These are phyloP conservation scores for Arthrinium phaeospermum DNA, from an alignment of 2,329 filamentous ascomycete species.

Conservation along the genomic window DNA sequence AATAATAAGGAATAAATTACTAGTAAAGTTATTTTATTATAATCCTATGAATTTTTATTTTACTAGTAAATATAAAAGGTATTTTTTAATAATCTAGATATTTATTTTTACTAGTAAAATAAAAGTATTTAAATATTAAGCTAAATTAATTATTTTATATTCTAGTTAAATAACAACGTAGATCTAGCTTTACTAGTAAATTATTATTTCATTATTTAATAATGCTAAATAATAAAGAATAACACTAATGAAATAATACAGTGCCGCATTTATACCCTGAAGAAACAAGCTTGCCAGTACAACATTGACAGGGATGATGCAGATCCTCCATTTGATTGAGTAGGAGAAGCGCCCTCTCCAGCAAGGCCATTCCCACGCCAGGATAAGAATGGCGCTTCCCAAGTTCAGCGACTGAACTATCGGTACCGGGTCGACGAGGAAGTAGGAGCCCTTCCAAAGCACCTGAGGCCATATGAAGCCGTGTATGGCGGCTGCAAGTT, in stretches of 20 bases:
- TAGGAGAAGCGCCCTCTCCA: neutral
- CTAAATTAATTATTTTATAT: neutral
- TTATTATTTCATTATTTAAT: neutral
- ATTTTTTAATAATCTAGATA: too few species aligned
- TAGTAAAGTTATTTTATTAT: too few species aligned
- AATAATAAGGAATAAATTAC: neutral
- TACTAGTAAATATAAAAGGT: neutral
- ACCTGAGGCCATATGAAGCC: slow-evolving; percentile 19
- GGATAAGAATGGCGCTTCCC: neutral
- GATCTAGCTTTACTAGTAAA: too few species aligned
- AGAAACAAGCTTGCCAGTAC: neutral
- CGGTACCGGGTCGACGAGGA: neutral
- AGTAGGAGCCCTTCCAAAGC: neutral
- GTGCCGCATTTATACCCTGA: slow-evolving; percentile 10
- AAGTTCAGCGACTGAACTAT: neutral
- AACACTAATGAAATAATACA: slow-evolving; percentile 19
- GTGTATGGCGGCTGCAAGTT: slow-evolving; percentile 11
- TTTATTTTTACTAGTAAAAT: too few species aligned
- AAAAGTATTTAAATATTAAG: neutral
- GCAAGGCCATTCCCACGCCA: slow-evolving; percentile 17
- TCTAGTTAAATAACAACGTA: neutral
- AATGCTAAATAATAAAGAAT: slow-evolving; percentile 3
- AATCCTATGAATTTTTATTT: too few species aligned
- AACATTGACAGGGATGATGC: neutral
- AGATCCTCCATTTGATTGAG: neutral